phyloP scores from a whole-genome alignment of 495 filamentous ascomycete genomes.

The Penicillium soppii region DNA sequence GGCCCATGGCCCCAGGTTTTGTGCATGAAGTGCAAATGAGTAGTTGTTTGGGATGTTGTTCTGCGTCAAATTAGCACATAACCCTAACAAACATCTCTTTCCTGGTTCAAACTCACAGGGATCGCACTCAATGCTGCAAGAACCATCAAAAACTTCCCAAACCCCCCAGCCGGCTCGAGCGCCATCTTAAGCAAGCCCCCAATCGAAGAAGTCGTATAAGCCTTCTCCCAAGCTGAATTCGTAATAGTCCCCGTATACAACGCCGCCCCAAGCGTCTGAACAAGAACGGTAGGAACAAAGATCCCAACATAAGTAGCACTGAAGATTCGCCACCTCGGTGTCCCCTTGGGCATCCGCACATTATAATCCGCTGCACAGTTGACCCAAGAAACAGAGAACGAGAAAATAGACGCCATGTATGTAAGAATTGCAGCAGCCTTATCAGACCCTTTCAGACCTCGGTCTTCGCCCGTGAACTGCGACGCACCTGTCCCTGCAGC shows the following conservation, averaged over 20 bases:
- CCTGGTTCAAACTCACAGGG: conserved; percentile 19
- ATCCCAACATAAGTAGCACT: conserved; percentile 61
- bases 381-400: conserved; percentile 65
- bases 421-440: conserved; percentile 59
- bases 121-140: conserved; percentile 36
- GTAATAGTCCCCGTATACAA: conserved; percentile 54
- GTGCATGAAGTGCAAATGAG: conserved; percentile 29
- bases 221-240: conserved; percentile 44
- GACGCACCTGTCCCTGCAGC: conserved; percentile 35
- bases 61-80: conserved; percentile 7
- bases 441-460: conserved; percentile 41
- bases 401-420: conserved; percentile 62
- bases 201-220: conserved; percentile 52
- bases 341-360: conserved; percentile 59
- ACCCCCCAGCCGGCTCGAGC: conserved; percentile 46
- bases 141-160: conserved; percentile 39
- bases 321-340: conserved; percentile 55
- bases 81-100: neutral
- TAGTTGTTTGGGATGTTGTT: conserved; percentile 33
- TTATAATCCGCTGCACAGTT: conserved; percentile 67
- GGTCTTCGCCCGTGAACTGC: conserved; percentile 29
- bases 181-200: conserved; percentile 62
- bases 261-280: conserved; percentile 64
- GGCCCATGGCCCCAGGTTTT: conserved; percentile 36
- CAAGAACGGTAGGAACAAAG: conserved; percentile 60